These are phyloP conservation scores for Penicillium oxalicum DNA, from an alignment of 2,329 filamentous ascomycete species.

Conservation along the genomic window DNA sequence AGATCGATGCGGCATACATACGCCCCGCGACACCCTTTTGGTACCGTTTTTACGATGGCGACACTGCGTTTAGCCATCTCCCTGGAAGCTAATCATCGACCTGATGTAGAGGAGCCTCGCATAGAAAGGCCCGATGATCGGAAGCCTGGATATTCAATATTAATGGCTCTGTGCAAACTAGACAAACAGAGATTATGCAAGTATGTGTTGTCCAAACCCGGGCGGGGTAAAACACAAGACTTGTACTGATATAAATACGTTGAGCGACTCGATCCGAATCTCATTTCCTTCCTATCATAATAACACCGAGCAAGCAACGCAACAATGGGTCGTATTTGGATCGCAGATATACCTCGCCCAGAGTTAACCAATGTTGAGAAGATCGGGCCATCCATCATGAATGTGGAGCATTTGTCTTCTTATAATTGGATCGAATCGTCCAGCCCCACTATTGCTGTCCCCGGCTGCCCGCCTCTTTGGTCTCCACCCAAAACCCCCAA, in stretches of 20 bases:
- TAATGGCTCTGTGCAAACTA: background rate
- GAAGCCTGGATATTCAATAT: no score
- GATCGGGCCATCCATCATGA: slow-evolving; percentile 7
- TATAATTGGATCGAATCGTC: slow-evolving; percentile 47
- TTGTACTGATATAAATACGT: background rate
- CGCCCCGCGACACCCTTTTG: no score
- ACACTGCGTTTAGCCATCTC: no score
- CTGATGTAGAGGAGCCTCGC: no score
- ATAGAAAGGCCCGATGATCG: no score
- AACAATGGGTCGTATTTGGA: background rate
- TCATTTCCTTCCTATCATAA: background rate
- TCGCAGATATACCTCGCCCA: background rate
- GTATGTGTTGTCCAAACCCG: background rate
- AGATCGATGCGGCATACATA: no score
- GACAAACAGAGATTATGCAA: background rate
- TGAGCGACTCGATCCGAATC: background rate
- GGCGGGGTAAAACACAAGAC: background rate
- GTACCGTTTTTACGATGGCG: no score
- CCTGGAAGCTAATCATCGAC: no score
- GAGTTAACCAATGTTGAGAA: background rate
- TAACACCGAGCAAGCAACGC: background rate
- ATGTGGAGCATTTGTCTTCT: slow-evolving; percentile 40
- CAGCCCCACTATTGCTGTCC: slow-evolving; percentile 42
- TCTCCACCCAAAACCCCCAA: slow-evolving; percentile 24
- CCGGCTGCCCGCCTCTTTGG: slow-evolving; percentile 41